These are phyloP conservation scores for Exserohilum rostratum DNA, from an alignment of 2,329 filamentous ascomycete genomes.

Conservation along the genomic window DNA sequence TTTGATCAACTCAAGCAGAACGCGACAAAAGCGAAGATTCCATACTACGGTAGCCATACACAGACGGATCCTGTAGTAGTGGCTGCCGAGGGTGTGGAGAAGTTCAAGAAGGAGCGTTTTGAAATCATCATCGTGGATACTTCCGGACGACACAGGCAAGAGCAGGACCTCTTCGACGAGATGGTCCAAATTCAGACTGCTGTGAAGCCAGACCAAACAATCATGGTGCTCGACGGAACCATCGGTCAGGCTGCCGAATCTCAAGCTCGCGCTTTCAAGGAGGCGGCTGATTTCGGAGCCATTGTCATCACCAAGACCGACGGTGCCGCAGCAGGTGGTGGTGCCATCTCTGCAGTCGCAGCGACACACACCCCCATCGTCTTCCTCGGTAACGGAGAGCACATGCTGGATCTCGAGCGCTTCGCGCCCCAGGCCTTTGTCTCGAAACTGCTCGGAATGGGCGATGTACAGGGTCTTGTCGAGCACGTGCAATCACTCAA, in stretches of 20 bases:
- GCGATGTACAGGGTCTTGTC: conserved; percentile 91
- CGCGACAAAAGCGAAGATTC: conserved; percentile 97
- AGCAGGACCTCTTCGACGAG: conserved; percentile 92
- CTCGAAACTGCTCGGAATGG: conserved; percentile 93
- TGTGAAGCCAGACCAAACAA: conserved; percentile 91
- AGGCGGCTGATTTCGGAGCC: conserved; percentile 93
- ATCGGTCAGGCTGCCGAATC: conserved; percentile 96
- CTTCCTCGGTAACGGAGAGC: conserved; percentile 96
- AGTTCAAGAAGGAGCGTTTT: conserved; percentile 98
- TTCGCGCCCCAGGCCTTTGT: conserved; percentile 95
- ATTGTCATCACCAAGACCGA: conserved; percentile 99
- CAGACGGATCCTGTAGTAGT: conserved; percentile 95
- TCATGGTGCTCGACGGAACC: conserved; percentile 95
- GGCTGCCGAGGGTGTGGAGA: conserved; percentile 92
- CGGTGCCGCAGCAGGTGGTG: conserved; percentile 91
- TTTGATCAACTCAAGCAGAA: conserved; percentile 99
- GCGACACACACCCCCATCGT: conserved; percentile 97
- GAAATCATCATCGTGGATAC: conserved; percentile 99
- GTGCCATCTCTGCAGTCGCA: conserved; percentile 95
- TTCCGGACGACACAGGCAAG: conserved; percentile 91
- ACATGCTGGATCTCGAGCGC: conserved; percentile 91
- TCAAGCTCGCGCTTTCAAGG: conserved; percentile 96
- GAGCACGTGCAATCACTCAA: conserved; percentile 97
- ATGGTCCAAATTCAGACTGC: conserved; percentile 97
- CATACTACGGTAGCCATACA: conserved; percentile 95